phyloP scores from a whole-genome alignment of 441 rosid genomes.

The Dalechampia spathulata region DNA sequence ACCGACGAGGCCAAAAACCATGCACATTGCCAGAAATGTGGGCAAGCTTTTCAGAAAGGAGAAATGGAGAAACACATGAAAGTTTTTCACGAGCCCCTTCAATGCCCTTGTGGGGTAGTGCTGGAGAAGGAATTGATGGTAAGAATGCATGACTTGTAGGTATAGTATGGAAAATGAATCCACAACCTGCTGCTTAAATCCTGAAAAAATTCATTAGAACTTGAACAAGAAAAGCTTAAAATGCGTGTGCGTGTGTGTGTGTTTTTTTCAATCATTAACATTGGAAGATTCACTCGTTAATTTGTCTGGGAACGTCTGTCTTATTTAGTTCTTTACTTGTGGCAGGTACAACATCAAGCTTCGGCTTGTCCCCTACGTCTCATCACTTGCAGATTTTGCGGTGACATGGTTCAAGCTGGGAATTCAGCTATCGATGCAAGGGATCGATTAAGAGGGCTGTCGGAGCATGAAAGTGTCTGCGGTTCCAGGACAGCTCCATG shows the following conservation, averaged over 20 bases:
- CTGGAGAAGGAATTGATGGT: slow-evolving; percentile 91
- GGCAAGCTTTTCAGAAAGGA: slow-evolving; percentile 59
- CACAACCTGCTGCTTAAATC: neutral
- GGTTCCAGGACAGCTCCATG: slow-evolving; percentile 93
- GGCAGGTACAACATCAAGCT: slow-evolving; percentile 80
- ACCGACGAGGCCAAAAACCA: slow-evolving; percentile 69
- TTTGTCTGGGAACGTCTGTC: neutral
- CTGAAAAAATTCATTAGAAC: neutral
- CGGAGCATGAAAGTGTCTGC: slow-evolving; percentile 82
- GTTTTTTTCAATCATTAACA: too few species aligned
- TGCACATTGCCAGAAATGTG: slow-evolving; percentile 72
- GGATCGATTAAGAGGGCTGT: slow-evolving; percentile 77
- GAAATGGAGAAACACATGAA: slow-evolving; percentile 94
- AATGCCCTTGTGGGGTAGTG: slow-evolving; percentile 68
- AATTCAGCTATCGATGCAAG: slow-evolving; percentile 57
- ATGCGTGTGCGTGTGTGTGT: neutral
- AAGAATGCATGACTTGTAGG: slow-evolving; percentile 18
- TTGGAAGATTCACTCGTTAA: neutral
- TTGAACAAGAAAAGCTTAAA: neutral
- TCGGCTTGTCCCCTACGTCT: slow-evolving; percentile 61
- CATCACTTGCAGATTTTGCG: slow-evolving; percentile 73
- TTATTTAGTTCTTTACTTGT: neutral
- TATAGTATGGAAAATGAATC: too few species aligned
- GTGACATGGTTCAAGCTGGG: slow-evolving; percentile 94
- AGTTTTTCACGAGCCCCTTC: slow-evolving; percentile 80